phyloP scores from a whole-genome alignment of 352 stramenopile species.

The Phytophthora brassicae region DNA sequence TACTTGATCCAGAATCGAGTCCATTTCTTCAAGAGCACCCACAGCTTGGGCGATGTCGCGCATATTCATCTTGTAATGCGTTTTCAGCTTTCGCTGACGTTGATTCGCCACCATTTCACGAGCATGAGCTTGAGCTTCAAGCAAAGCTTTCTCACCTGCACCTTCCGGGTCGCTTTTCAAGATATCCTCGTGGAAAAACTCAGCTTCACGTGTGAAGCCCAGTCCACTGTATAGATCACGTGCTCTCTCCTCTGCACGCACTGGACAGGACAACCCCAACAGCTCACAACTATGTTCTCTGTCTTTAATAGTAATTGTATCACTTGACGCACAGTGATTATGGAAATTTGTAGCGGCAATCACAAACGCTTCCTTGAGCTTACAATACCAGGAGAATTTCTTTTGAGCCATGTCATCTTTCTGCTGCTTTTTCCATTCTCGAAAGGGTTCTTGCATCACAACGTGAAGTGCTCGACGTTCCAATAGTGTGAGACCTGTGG shows the following conservation, averaged over 20 bases:
- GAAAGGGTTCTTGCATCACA: conserved; percentile 52
- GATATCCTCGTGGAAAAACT: conserved; percentile 58
- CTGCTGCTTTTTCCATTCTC: conserved; percentile 78
- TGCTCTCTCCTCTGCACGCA: conserved; percentile 43
- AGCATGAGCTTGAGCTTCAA: conserved; percentile 56
- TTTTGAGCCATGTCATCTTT: conserved; percentile 80
- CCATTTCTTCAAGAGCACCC: conserved; percentile 63
- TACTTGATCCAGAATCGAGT: conserved; percentile 45
- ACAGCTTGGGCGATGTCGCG: conserved; percentile 53
- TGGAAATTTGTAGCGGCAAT: conserved; percentile 32
- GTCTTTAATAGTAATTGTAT: background rate
- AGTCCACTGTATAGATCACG: conserved; percentile 53
- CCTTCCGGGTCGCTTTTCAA: conserved; percentile 71
- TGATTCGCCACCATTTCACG: conserved; percentile 45
- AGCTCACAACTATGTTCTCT: conserved; percentile 34
- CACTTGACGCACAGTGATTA: conserved; percentile 28
- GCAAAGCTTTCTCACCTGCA: conserved; percentile 58
- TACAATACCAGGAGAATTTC: conserved; percentile 84
- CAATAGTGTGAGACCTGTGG: conserved; percentile 70
- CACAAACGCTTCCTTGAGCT: conserved; percentile 69
- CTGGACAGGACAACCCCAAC: conserved; percentile 51
- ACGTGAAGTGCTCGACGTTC: conserved; percentile 87
- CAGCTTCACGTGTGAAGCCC: conserved; percentile 47
- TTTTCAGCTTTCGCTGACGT: conserved; percentile 53
- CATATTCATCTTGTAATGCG: conserved; percentile 63